These are phyloP conservation scores for Colletotrichum sp. DNA, from an alignment of 2,329 filamentous ascomycete species.

Conservation along the genomic window DNA sequence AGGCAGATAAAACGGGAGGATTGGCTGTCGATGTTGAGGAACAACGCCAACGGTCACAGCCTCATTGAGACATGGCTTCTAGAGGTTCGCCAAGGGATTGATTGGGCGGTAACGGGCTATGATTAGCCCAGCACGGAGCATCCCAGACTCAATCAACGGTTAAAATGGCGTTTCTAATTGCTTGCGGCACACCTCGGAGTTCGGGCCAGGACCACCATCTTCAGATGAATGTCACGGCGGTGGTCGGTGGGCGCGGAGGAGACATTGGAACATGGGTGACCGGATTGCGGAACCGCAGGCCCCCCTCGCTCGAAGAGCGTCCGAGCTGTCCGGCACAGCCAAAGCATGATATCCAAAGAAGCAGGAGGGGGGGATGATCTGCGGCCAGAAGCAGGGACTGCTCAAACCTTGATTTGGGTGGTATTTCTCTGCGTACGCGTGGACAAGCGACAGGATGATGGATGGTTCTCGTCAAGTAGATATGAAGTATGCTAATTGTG, in stretches of 20 bases:
- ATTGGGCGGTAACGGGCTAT: neutral
- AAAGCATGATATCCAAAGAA: neutral
- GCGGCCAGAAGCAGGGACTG: neutral
- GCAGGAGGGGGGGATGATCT: neutral
- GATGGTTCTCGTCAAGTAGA: neutral
- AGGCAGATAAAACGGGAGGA: neutral
- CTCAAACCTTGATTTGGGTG: neutral
- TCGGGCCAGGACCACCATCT: neutral
- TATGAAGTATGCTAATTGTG: neutral
- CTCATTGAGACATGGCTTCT: neutral
- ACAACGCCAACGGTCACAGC: neutral
- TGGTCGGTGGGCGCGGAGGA: neutral
- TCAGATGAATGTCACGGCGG: neutral
- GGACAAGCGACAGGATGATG: neutral
- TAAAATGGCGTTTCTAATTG: neutral
- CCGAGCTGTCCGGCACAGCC: slow-evolving; percentile 2
- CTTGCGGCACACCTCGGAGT: neutral
- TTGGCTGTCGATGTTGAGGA: neutral
- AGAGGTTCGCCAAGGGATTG: neutral
- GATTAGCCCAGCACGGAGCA: neutral
- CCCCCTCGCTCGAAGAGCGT: neutral
- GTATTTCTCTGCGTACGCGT: neutral
- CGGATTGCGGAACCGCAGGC: neutral
- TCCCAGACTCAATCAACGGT: neutral
- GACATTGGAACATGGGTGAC: neutral